Percentiles rank a stretch among this genome's conserved stretches.
Conservation (phyloP, 2,329 filamentous ascomycete species). For the Xylaria sp. region DNA sequence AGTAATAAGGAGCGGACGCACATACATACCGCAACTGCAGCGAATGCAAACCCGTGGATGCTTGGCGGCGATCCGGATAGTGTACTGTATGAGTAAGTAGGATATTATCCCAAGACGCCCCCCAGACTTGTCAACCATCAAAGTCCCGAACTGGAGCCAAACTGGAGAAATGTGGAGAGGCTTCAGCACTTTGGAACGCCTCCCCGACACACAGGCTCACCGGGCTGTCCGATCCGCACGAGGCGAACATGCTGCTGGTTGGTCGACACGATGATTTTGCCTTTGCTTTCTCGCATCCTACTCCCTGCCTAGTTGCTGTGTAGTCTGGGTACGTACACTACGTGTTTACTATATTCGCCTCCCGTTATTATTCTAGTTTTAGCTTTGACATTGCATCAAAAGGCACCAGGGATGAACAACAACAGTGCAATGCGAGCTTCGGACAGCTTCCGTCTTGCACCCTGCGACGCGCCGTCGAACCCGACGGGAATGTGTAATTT, state of each 20-base stretch:
- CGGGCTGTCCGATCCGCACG: constrained; percentile 25
- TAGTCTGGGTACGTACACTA: not conserved
- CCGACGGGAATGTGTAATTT: constrained; percentile 21
- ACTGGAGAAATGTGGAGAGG: constrained; percentile 29
- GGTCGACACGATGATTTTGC: constrained; percentile 6
- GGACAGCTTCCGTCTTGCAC: constrained; percentile 10
- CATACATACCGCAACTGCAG: constrained; percentile 2
- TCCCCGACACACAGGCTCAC: constrained; percentile 25
- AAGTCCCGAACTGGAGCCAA: constrained; percentile 19
- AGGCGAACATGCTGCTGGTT: not conserved
- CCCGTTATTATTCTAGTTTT: constrained; percentile 8
- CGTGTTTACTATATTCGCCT: not conserved
- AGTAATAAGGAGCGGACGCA: not conserved
- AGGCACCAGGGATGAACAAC: not conserved
- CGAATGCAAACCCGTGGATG: constrained; percentile 21
- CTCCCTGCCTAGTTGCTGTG: constrained; percentile 1
- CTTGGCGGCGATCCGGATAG: constrained; percentile 17
- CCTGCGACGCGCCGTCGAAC: constrained; percentile 20
- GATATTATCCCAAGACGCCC: constrained; percentile 1
- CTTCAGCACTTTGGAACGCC: constrained; percentile 26
- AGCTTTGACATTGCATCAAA: constrained; percentile 6
- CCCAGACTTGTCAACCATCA: constrained; percentile 19
- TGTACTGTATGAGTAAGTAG: too few relatives aligned
- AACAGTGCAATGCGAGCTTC: constrained; percentile 7
- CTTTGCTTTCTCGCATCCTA: constrained; percentile 13